These are phyloP conservation scores for Yamadazyma aaseri DNA, from an alignment of 1,139 yeast species.

Conservation along the genomic window DNA sequence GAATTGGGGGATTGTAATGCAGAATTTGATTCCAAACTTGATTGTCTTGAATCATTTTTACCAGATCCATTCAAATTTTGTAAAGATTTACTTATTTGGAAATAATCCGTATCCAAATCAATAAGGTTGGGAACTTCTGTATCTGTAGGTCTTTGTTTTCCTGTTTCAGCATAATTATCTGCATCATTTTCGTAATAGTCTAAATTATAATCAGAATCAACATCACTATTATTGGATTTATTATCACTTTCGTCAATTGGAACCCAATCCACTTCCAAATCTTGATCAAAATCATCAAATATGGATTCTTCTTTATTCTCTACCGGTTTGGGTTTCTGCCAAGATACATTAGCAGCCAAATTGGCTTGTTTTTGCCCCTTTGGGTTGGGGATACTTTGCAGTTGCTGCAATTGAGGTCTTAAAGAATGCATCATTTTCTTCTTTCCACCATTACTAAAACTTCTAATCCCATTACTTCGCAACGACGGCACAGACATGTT, in stretches of 20 bases:
- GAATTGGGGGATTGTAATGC: too few species aligned
- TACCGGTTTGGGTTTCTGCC: constrained; percentile 19
- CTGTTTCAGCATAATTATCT: too few species aligned
- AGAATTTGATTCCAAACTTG: constrained; percentile 10
- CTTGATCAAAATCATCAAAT: constrained; percentile 51
- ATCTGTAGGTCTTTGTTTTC: constrained; percentile 1
- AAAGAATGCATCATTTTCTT: constrained; percentile 36
- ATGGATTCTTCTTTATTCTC: constrained; percentile 20
- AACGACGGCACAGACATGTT: constrained; percentile 29
- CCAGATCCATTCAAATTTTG: constrained; percentile 19
- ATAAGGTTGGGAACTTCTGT: constrained; percentile 25
- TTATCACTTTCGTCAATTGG: constrained; percentile 15
- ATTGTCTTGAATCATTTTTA: constrained; percentile 14
- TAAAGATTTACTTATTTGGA: constrained; percentile 19
- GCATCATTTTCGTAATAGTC: constrained; percentile 1
- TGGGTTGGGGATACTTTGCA: constrained; percentile 11
- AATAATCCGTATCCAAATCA: constrained; percentile 30
- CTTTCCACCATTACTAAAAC: constrained; percentile 8
- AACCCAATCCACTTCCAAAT: constrained; percentile 31
- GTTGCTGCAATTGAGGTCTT: constrained; percentile 29
- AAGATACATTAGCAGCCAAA: constrained; percentile 48
- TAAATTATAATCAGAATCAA: constrained; percentile 2
- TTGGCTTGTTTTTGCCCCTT: constrained; percentile 26
- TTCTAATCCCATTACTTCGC: constrained; percentile 18
- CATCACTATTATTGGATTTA: constrained; percentile 2